These are phyloP conservation scores for Raphidocelis subcapitata DNA, from an alignment of 139 green algal genomes.

Conservation along the genomic window DNA sequence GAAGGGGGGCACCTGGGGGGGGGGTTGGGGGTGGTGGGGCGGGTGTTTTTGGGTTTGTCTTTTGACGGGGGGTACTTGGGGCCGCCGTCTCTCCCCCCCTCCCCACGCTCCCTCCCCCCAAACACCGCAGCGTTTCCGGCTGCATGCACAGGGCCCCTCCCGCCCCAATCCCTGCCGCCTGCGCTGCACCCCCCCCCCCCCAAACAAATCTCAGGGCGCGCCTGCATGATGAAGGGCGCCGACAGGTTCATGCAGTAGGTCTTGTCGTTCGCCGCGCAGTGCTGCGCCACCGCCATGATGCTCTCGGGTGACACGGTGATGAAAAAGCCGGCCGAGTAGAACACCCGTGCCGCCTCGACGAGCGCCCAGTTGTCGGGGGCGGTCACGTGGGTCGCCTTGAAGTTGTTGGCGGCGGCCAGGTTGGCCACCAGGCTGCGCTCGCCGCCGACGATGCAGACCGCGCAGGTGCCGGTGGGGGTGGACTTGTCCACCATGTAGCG, in stretches of 20 bases:
- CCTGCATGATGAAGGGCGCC: constrained; percentile 95
- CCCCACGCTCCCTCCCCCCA: no score
- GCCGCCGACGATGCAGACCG: constrained; percentile 80
- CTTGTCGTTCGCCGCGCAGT: constrained; percentile 86
- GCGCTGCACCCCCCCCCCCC: no score
- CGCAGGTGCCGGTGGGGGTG: constrained; percentile 94
- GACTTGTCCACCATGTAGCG: constrained; percentile 86
- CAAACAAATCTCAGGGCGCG: no score
- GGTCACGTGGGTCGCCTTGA: constrained; percentile 86
- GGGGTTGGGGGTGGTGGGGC: not conserved
- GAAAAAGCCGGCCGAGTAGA: constrained; percentile 98
- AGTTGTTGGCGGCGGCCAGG: constrained; percentile 98
- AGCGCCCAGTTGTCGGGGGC: constrained; percentile 79
- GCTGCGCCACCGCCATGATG: constrained; percentile 83
- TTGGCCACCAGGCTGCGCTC: constrained; percentile 96
- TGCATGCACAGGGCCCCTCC: no score
- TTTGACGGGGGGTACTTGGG: no score
- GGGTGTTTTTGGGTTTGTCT: no score
- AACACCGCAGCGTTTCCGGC: no score
- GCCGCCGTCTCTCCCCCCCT: no score
- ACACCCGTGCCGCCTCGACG: constrained; percentile 84
- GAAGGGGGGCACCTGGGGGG: constrained; percentile 77
- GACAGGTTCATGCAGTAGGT: constrained; percentile 91
- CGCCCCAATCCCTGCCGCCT: no score
- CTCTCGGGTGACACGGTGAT: constrained; percentile 93